Evolutionary conservation across 495 filamentous ascomycete species (phyloP).

Genomic region (Mytilinidion resinicola): DNA sequence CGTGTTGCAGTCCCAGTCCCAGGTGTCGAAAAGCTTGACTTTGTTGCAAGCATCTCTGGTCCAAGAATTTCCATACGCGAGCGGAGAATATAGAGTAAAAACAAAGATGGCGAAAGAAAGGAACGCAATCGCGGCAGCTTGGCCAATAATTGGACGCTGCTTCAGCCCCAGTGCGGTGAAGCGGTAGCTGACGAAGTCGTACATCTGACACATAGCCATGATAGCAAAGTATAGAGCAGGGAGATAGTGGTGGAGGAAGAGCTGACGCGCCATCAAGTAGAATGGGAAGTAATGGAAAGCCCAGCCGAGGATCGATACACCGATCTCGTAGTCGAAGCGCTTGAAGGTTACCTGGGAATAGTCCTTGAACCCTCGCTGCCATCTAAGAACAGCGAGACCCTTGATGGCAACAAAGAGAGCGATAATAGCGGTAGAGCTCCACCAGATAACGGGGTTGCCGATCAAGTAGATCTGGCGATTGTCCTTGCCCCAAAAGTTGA

Average conservation of each 20-base stretch:
- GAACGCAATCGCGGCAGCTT: constrained; percentile 60
- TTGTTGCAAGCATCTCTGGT: constrained; percentile 76
- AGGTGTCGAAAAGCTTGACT: constrained; percentile 79
- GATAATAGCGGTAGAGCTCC: constrained; percentile 77
- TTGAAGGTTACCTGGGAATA: constrained; percentile 77
- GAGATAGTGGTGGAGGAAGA: constrained; percentile 97
- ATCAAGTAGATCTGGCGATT: constrained; percentile 93
- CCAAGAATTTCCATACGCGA: constrained; percentile 92
- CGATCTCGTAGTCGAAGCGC: constrained; percentile 95
- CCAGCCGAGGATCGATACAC: constrained; percentile 86
- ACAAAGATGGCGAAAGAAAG: constrained; percentile 62
- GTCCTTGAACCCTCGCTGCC: constrained; percentile 87
- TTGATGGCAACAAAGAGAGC: constrained; percentile 76
- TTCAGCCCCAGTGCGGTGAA: constrained; percentile 60
- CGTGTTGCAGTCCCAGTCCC: constrained; percentile 96
- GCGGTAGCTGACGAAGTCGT: constrained; percentile 74
- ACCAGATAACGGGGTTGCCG: constrained; percentile 95
- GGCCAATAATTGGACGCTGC: constrained; percentile 67
- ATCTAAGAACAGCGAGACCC: constrained; percentile 77
- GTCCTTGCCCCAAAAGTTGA: constrained; percentile 98
- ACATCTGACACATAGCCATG: constrained; percentile 77
- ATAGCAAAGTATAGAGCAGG: constrained; percentile 94
- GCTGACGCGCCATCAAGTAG: constrained; percentile 93
- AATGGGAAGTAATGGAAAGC: constrained; percentile 96
- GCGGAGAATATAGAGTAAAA: constrained; percentile 79